These are phyloP conservation scores for Phyllostachys edulis DNA, from an alignment of 176 grass and related monocot species.

Conservation along the genomic window DNA sequence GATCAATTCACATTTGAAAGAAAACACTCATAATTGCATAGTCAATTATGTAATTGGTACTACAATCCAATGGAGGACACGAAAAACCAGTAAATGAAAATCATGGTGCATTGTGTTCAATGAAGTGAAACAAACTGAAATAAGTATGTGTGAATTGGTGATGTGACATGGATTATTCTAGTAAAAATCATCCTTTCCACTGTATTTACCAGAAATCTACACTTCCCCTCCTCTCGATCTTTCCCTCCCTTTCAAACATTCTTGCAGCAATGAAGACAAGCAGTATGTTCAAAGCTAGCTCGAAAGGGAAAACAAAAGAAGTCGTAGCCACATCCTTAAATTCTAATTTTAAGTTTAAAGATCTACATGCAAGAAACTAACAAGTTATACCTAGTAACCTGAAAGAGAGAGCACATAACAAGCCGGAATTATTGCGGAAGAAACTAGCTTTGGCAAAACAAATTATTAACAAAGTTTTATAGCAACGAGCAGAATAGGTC, in stretches of 20 bases:
- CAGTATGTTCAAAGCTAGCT: neutral
- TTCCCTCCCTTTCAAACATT: neutral
- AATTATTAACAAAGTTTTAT: neutral
- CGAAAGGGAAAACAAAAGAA: neutral
- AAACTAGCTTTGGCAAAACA: neutral
- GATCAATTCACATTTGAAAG: neutral
- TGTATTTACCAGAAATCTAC: neutral
- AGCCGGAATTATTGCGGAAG: neutral
- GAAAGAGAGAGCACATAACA: neutral
- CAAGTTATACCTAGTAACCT: neutral
- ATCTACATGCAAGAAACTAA: neutral
- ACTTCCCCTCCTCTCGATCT: neutral
- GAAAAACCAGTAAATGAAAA: neutral
- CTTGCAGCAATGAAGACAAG: neutral
- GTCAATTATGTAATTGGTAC: neutral
- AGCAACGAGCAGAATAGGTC: neutral
- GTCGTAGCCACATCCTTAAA: neutral
- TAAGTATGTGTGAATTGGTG: neutral
- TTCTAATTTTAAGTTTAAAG: conserved; percentile 7
- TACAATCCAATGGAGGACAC: neutral
- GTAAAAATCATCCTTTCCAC: neutral
- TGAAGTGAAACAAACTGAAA: neutral
- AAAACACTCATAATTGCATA: neutral
- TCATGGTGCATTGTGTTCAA: neutral
- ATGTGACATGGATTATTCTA: neutral